Conservation (phyloP, 2,329 filamentous ascomycete species). For the Aspergillus terreus region DNA sequence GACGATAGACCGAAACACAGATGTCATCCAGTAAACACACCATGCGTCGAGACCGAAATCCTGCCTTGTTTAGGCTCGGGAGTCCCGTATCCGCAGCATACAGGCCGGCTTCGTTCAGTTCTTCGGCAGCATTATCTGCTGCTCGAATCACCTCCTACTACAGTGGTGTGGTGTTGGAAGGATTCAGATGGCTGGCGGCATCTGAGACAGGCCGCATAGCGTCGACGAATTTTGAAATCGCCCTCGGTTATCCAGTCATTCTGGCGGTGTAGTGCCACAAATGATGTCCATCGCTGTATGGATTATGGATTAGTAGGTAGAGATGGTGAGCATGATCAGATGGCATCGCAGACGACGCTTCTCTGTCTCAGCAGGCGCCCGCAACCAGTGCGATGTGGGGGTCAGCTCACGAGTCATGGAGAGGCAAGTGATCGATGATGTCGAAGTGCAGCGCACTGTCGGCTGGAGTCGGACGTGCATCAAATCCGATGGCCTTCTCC, state of each 20-base stretch:
- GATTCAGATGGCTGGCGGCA: too few relatives aligned
- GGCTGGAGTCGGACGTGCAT: conserved; percentile 14
- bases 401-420: conserved; percentile 13
- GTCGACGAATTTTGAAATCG: too few relatives aligned
- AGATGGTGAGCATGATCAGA: conserved; percentile 7
- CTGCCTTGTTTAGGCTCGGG: neutral
- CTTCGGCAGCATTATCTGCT: neutral
- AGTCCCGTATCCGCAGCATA: neutral
- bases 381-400: conserved; percentile 10
- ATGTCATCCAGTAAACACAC: too few relatives aligned
- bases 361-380: conserved; percentile 19
- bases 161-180: too few relatives aligned
- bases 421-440: conserved; percentile 6
- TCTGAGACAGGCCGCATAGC: too few relatives aligned
- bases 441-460: conserved; percentile 9
- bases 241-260: too few relatives aligned
- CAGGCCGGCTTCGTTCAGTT: neutral
- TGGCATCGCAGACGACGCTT: conserved; percentile 6
- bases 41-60: neutral
- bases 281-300: too few relatives aligned
- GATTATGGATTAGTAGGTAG: too few relatives aligned
- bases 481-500: neutral
- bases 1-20: neutral
- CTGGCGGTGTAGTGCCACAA: too few relatives aligned
- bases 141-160: too few relatives aligned